Evolutionary conservation across 495 filamentous ascomycete species (phyloP), one percentile per base, ranked within the genome.

Genomic region (Friedmanniomyces simplex): DNA sequence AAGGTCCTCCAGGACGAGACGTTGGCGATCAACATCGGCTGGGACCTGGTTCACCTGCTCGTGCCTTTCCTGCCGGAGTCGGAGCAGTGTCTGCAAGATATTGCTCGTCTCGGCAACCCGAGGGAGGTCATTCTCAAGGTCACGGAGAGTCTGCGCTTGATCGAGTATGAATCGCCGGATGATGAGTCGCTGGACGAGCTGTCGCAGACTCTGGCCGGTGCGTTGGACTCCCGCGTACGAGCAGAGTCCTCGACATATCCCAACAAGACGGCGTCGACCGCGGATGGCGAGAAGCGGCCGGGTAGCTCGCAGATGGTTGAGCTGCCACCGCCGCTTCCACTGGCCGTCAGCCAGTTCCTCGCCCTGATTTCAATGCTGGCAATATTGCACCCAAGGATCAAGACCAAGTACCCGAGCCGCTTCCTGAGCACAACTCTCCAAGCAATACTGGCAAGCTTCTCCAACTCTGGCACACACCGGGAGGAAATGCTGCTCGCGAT

Each of bases 101-200:
- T 87, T 14, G 91, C 94, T 20, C 76, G 84, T 11, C 72, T 91
- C 50, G 93, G 93, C 22, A 98, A 97, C 63, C 94, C 93, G 0
- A 76, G 93, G 52, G 93, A 98, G 67, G 93, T 96, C 37, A 86
- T 96, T 41, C 74, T 98, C 57, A 93, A 94, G 57, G 82, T 91
- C 8, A 85, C 88, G 32, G 88, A 95, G 64, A 78, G 79, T 7
- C 71, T 93, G 55, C 74, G 84, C 62, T 63, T 75, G 34, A 71
- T 87, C 50, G 79, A 81, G 26, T 68, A 56, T 52, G 67, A 64
- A 16, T 34, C 68, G 53, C 55, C 55, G 28, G 68, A 74, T 5
- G 77, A 75, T 32, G 74, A 84, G 74, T 76, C 1, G 76, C 79
- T 1, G 72, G 74, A n/a, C 57, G 61, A 28, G 11, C 3, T 20